Evolutionary conservation across 108 stramenopile species (phyloP).

Genomic region (Pseudonitzschia delicatissima): DNA sequence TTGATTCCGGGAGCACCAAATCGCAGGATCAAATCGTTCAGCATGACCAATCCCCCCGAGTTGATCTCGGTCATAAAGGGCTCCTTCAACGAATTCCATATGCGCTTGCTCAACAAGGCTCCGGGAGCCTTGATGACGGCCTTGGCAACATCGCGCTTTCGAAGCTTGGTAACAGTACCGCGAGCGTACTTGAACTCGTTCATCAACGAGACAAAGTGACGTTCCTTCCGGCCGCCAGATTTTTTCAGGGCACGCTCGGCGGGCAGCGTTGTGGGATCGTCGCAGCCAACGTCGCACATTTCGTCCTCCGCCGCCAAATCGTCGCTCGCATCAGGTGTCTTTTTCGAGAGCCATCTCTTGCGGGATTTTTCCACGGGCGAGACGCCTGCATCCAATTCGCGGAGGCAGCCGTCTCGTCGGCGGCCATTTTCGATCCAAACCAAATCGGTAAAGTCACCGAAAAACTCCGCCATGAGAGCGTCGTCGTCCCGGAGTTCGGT

Average conservation of each 20-base stretch:
- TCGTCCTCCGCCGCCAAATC: constrained; percentile 39
- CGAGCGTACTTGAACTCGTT: constrained; percentile 89
- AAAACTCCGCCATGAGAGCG: constrained; percentile 62
- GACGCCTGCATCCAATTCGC: constrained; percentile 50
- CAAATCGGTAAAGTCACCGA: constrained; percentile 68
- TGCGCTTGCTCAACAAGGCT: constrained; percentile 65
- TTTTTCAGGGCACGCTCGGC: constrained; percentile 19
- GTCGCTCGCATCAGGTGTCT: constrained; percentile 12
- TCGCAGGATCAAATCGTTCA: constrained; percentile 83
- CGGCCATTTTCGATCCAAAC: constrained; percentile 64
- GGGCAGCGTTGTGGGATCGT: constrained; percentile 34
- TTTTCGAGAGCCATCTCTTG: constrained; percentile 28
- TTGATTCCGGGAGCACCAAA: constrained; percentile 84
- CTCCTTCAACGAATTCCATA: constrained; percentile 73
- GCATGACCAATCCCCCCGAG: constrained; percentile 84
- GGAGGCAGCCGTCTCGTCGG: constrained; percentile 57
- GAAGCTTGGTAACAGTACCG: constrained; percentile 76
- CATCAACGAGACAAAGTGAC: constrained; percentile 91
- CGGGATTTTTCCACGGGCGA: constrained; percentile 36
- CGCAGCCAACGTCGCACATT: constrained; percentile 63
- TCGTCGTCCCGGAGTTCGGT: constrained; percentile 86
- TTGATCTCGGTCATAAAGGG: constrained; percentile 89
- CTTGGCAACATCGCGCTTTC: constrained; percentile 78
- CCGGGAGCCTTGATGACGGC: constrained; percentile 68
- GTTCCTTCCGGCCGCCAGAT: constrained; percentile 63